These are phyloP conservation scores for Fusarium piperis DNA, from an alignment of 2,329 filamentous ascomycete genomes.

Conservation along the genomic window DNA sequence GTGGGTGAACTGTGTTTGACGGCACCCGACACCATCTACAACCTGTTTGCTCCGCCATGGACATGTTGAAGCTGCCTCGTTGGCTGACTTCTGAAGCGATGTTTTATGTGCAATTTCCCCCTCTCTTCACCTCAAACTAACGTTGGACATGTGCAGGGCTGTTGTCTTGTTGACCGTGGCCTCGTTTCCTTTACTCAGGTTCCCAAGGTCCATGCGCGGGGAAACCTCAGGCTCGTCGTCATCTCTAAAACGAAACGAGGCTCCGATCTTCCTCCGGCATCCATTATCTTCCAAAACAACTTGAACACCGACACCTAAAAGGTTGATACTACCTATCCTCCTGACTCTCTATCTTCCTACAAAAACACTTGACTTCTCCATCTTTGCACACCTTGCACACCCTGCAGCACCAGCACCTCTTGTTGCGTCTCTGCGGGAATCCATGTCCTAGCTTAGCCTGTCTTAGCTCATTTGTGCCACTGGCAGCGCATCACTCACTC, in stretches of 20 bases:
- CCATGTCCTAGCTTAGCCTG: background rate
- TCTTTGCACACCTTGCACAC: background rate
- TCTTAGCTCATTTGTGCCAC: conserved; percentile 7
- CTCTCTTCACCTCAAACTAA: conserved; percentile 14
- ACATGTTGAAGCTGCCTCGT: conserved; percentile 16
- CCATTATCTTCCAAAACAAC: conserved; percentile 33
- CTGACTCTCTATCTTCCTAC: background rate
- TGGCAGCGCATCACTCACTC: conserved; percentile 26
- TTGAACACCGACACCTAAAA: background rate
- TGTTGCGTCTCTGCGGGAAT: background rate
- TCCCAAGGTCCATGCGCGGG: conserved; percentile 10
- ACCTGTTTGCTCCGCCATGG: conserved; percentile 3
- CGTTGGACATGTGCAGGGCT: background rate
- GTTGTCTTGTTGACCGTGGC: background rate
- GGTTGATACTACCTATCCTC: background rate
- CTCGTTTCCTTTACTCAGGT: background rate
- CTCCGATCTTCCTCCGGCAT: conserved; percentile 38
- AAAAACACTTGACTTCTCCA: background rate
- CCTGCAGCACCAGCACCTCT: background rate
- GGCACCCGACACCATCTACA: background rate
- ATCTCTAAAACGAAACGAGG: conserved; percentile 1
- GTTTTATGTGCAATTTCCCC: background rate
- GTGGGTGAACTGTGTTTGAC: background rate
- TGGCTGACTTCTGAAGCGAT: background rate
- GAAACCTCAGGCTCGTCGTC: conserved; percentile 16